These are phyloP conservation scores for Solanum verrucosum DNA, from an alignment of 257 asterid species.

Conservation along the genomic window DNA sequence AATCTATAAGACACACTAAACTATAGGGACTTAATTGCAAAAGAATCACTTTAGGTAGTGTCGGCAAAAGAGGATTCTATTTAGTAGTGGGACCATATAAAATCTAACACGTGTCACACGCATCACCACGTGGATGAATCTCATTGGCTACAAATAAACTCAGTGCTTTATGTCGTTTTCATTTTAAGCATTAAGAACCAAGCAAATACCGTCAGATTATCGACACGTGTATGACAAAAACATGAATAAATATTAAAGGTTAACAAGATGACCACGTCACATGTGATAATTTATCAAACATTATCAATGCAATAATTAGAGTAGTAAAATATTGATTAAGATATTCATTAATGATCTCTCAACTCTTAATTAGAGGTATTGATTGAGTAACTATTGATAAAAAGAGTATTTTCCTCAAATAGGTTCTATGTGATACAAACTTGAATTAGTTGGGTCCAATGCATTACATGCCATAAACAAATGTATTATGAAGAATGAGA, in stretches of 20 bases:
- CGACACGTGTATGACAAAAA: background rate
- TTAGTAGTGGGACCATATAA: background rate
- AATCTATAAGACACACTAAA: background rate
- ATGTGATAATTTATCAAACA: constrained; percentile 13
- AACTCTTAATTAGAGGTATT: background rate
- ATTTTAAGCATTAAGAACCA: background rate
- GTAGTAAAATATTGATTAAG: background rate
- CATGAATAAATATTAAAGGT: background rate
- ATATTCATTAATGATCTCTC: background rate
- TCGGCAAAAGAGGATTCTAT: background rate
- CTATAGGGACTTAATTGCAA: background rate
- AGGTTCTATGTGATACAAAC: too few relatives aligned
- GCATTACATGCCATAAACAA: background rate
- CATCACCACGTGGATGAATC: background rate
- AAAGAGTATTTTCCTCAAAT: too few relatives aligned
- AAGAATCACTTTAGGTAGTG: background rate
- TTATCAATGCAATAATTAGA: constrained; percentile 13
- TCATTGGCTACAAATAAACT: background rate
- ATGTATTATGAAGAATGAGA: background rate
- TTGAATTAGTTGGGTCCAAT: background rate
- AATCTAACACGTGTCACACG: background rate
- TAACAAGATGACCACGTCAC: background rate
- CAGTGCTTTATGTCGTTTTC: background rate
- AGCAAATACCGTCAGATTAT: background rate
- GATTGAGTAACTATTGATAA: background rate